phyloP scores from a whole-genome alignment of 2,329 filamentous ascomycete genomes.

The Trichoderma gracile region DNA sequence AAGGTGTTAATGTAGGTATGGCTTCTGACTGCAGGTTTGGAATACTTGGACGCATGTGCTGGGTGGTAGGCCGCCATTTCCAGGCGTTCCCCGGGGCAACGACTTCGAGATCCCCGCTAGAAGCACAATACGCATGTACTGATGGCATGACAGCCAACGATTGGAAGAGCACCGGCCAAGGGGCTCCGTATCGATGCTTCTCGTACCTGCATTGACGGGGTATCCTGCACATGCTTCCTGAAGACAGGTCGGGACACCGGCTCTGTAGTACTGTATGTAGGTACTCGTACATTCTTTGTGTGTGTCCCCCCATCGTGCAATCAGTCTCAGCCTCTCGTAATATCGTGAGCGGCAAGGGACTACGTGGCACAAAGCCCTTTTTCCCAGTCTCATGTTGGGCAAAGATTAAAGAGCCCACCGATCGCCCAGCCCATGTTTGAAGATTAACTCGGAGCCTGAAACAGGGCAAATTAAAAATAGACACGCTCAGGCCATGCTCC shows the following conservation, averaged over 20 bases:
- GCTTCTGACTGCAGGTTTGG: neutral
- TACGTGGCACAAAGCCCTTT: constrained; percentile 20
- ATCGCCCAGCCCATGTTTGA: constrained; percentile 19
- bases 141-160: neutral
- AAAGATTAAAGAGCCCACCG: constrained; percentile 17
- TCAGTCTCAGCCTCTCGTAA: constrained; percentile 23
- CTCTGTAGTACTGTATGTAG: neutral
- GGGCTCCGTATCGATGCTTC: neutral
- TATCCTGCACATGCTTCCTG: neutral
- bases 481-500: constrained; percentile 17
- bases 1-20: neutral
- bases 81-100: neutral
- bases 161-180: neutral
- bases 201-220: neutral
- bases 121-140: neutral
- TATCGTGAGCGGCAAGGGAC: constrained; percentile 16
- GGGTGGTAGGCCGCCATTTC: neutral
- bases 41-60: too few relatives aligned
- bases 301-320: constrained; percentile 12
- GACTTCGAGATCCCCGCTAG: neutral
- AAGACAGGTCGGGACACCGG: too few relatives aligned
- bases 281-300: too few relatives aligned
- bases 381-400: constrained; percentile 10
- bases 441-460: constrained; percentile 20
- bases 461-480: constrained; percentile 21